Base-by-base conservation (phyloP, 306 rosid genomes). In the Vicia faba region DNA sequence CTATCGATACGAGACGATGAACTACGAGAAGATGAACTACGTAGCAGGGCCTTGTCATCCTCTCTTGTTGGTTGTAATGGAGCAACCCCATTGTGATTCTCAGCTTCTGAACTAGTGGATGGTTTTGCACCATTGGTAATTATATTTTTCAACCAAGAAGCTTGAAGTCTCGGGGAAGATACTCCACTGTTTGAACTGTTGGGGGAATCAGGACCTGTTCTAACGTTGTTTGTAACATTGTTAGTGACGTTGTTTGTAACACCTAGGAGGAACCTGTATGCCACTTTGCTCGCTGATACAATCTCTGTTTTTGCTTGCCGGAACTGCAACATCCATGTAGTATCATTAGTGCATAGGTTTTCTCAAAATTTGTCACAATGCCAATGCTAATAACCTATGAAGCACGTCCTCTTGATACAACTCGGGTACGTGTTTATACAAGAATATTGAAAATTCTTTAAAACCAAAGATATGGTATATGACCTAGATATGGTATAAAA, bases 281-380 rank as follows among this genome's bases (percentile, higher is more conserved):
- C 99, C 66, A 95, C 97, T 82, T 87, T 95, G 90, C 99, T 91
- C 1, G 97, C 99, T 0, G 95, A 60, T 43, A 90, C 83, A 49
- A 95, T 88, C 88, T 95, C 95, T 15, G 97, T 86, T 80, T 88
- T 95, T 6, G 99, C 99, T 84, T 95, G 97, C 62, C 88, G 91
- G 7, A 95, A 80, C 99, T 95, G 92, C 85, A 85, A 80, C 46
- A 56, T 72, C 45, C 75, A 65, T 48, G 38, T 40, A 67, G 48
- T 13, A 45, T 29, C 53, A 14, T 78, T 70, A 78, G 44, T 36
- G 46, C 14, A 16, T 5, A 25, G 13, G 16, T 55, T 19, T 39
- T 18, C 28, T 35, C 46, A 61, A 67, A 28, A 48, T 25, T 2
- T 19, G 29, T 51, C 58, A 51, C 58, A 51, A 58, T 26, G 41